phyloP scores from a whole-genome alignment of 1,139 yeast species.

The Protomyces macrosporus region DNA sequence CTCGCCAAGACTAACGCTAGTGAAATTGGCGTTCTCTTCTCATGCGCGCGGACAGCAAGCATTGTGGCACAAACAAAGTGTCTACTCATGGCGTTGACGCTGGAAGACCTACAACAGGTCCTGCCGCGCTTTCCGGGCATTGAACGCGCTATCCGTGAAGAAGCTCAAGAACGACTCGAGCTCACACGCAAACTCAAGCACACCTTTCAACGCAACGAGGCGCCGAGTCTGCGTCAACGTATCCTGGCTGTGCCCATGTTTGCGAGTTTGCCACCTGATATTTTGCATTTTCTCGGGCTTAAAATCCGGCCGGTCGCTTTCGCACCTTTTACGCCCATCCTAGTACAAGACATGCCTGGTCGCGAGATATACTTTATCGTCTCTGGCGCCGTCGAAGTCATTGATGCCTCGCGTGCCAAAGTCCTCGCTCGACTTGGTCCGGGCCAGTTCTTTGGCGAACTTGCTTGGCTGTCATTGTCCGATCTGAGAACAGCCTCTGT shows the following conservation, averaged over 20 bases:
- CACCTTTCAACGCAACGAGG: constrained; percentile 6
- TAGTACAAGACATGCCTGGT: constrained; percentile 56
- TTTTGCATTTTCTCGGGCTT: constrained; percentile 59
- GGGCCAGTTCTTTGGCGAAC: constrained; percentile 71
- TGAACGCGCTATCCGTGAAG: constrained; percentile 66
- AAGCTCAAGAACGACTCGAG: constrained; percentile 69
- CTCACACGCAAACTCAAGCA: constrained; percentile 59
- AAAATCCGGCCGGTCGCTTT: constrained; percentile 54
- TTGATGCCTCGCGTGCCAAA: constrained; percentile 43
- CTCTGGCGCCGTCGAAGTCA: constrained; percentile 65
- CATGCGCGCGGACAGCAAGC: constrained; percentile 72
- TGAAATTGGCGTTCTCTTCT: constrained; percentile 69
- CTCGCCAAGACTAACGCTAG: constrained; percentile 8
- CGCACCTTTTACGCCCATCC: constrained; percentile 55
- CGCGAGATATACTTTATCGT: constrained; percentile 62
- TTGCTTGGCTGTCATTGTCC: constrained; percentile 57
- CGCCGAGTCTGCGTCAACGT: constrained; percentile 20
- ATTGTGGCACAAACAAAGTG: constrained; percentile 68
- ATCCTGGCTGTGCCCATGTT: constrained; percentile 56
- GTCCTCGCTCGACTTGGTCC: constrained; percentile 55
- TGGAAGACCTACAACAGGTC: constrained; percentile 56
- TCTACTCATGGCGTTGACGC: constrained; percentile 60
- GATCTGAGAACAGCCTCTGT: constrained; percentile 56
- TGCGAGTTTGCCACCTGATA: constrained; percentile 51
- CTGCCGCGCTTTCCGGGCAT: constrained; percentile 58